A percentile compares a stretch with the other conserved stretches of the same genome.
phyloP scores from a whole-genome alignment of 2,329 filamentous ascomycete genomes.

The Chaetomiaceae sp. region DNA sequence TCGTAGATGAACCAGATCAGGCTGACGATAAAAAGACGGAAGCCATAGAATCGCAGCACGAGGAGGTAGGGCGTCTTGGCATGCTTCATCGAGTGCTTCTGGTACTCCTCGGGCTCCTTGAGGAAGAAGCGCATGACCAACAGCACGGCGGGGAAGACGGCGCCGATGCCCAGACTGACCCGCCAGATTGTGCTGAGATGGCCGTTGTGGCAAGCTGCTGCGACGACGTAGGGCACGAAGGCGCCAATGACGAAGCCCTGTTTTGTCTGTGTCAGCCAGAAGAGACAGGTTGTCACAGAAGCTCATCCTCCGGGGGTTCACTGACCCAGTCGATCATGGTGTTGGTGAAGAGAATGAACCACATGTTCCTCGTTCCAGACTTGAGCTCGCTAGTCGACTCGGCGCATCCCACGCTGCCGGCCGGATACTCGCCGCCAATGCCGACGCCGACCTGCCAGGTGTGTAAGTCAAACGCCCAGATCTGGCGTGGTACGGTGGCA shows the following conservation, averaged over 20 bases:
- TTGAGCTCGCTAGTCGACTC: constrained; percentile 82
- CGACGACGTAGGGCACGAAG: constrained; percentile 63
- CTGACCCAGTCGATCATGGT: constrained; percentile 66
- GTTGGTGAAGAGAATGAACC: constrained; percentile 90
- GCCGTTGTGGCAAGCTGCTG: constrained; percentile 50
- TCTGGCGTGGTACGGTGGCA: too few relatives aligned
- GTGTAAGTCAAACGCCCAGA: not conserved
- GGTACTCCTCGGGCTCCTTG: constrained; percentile 74
- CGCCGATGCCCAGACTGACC: constrained; percentile 70
- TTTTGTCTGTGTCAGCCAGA: too few relatives aligned
- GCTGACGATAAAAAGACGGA: constrained; percentile 63
- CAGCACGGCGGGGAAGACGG: constrained; percentile 69
- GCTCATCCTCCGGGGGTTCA: not conserved
- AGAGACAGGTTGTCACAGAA: too few relatives aligned
- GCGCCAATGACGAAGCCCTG: constrained; percentile 73
- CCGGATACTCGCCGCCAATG: constrained; percentile 79
- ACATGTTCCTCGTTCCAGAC: constrained; percentile 73
- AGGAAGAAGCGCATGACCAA: constrained; percentile 68
- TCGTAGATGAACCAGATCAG: constrained; percentile 84
- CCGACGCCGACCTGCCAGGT: constrained; percentile 55
- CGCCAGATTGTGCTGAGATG: constrained; percentile 77
- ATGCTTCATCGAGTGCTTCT: constrained; percentile 63
- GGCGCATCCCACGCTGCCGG: constrained; percentile 76
- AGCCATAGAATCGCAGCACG: constrained; percentile 65
- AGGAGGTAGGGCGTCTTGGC: constrained; percentile 51